These are phyloP conservation scores for Fragaria iinumae DNA, from an alignment of 306 rosid species.

Conservation along the genomic window DNA sequence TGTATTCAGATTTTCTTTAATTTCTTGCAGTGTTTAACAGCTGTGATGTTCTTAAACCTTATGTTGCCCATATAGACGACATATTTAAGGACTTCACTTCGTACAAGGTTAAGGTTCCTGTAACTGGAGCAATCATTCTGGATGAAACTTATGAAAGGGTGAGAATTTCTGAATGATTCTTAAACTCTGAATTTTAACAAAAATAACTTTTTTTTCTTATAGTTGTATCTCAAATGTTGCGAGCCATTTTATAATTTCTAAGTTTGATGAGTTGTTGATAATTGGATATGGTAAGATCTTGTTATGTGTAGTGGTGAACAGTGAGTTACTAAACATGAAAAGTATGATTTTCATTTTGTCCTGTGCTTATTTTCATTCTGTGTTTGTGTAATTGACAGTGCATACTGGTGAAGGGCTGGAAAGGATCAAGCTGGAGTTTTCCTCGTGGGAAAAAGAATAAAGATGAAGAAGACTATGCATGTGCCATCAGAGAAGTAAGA, in stretches of 20 bases:
- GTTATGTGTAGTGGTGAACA: background rate
- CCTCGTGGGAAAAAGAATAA: slow-evolving; percentile 98
- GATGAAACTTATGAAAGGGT: slow-evolving; percentile 97
- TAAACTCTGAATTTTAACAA: background rate
- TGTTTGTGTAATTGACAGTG: slow-evolving; percentile 55
- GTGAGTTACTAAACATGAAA: slow-evolving; percentile 9
- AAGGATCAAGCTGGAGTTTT: slow-evolving; percentile 99
- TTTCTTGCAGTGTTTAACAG: slow-evolving; percentile 70
- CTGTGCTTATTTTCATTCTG: slow-evolving; percentile 14
- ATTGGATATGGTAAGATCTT: slow-evolving; percentile 1
- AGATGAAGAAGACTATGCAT: slow-evolving; percentile 97
- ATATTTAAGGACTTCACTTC: slow-evolving; percentile 97
- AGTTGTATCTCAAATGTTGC: background rate
- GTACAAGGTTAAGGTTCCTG: slow-evolving; percentile 96
- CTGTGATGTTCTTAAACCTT: slow-evolving; percentile 94
- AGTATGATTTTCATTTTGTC: background rate
- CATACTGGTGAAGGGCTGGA: slow-evolving; percentile 97
- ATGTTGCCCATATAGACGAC: slow-evolving; percentile 90
- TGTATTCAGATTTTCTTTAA: slow-evolving; percentile 65
- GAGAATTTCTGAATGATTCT: slow-evolving; percentile 28
- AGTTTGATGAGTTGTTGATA: background rate
- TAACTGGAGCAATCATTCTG: slow-evolving; percentile 93
- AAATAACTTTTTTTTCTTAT: background rate
- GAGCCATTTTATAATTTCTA: background rate
- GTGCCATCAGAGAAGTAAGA: slow-evolving; percentile 93